Evolutionary conservation across 116 monocot genomes (phyloP), one percentile per base, ranked within the genome.

Genomic region (Iris pallida): DNA sequence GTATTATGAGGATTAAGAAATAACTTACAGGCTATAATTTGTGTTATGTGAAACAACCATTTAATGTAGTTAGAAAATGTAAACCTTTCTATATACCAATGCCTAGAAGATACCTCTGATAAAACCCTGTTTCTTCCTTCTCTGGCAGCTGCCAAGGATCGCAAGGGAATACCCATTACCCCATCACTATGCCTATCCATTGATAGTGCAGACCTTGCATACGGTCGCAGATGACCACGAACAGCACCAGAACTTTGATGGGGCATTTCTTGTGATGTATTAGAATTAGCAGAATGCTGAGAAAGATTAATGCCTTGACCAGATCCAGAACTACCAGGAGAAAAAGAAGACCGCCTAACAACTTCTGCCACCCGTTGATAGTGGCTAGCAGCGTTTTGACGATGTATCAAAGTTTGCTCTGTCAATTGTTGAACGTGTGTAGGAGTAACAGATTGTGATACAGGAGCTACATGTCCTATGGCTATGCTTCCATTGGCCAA

Each of bases 121-220:
- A 85, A 57, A 66, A 81, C 68, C 66, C 85, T 82, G 66, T 76
- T 75, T 70, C 89, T 74, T 47, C 83, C 80, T 47, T 88, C 88
- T 69, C 80, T 75, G 18, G 78, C 14, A 52, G 76, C 44, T 46
- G 76, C 30, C 5, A 71, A n/a, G 59, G 53, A 75, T 44, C 83
- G 68, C 52, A 65, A 69, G 11, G 83, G 81, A 53, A 58, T 55
- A 57, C 76, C 75, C 9, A 53, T n/a, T 46, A 62, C 40, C 53
- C 69, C 71, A 72, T 71, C 20, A 74, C 42, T 51, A 14, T 62
- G 61, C 16, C 58, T 52, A 13, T 70, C 70, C 16, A 64, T 16
- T n/a, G 42, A 43, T 16, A 47, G 6, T 55, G 67, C 68, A 44
- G 75, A 75, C 41, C 85, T 79, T 47, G 69, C 45, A 16, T 61